Conservation (phyloP, 2,329 filamentous ascomycete genomes). For the Xylaria polymorpha region DNA sequence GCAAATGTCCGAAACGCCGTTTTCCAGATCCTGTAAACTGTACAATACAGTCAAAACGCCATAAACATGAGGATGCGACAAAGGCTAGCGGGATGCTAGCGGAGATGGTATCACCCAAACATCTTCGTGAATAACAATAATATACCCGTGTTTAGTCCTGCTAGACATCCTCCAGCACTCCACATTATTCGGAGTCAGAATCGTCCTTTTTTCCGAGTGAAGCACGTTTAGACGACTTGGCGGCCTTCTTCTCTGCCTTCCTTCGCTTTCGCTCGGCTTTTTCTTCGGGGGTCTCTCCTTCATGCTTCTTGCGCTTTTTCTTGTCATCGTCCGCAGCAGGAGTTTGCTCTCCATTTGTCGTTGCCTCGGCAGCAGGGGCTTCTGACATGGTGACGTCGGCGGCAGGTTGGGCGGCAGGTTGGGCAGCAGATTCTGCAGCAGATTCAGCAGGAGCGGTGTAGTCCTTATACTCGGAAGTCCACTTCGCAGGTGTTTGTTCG, state of each 20-base stretch:
- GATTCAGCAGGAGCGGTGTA: slow-evolving; percentile 68
- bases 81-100: slow-evolving; percentile 37
- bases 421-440: slow-evolving; percentile 52
- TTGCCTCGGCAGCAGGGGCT: slow-evolving; percentile 56
- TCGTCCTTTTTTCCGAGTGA: slow-evolving; percentile 63
- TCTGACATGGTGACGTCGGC: slow-evolving; percentile 58
- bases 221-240: slow-evolving; percentile 67
- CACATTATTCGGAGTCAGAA: slow-evolving; percentile 62
- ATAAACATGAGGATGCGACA: slow-evolving; percentile 39
- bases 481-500: slow-evolving; percentile 91
- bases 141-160: not conserved
- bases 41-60: slow-evolving; percentile 49
- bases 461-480: slow-evolving; percentile 94
- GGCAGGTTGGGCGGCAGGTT: slow-evolving; percentile 58
- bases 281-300: slow-evolving; percentile 78
- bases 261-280: slow-evolving; percentile 70
- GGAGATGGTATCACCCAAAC: slow-evolving; percentile 46
- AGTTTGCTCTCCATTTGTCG: slow-evolving; percentile 51
- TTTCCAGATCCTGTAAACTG: slow-evolving; percentile 45
- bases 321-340: slow-evolving; percentile 68
- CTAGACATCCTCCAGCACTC: slow-evolving; percentile 4
- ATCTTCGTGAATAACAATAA: slow-evolving; percentile 36
- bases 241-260: slow-evolving; percentile 70
- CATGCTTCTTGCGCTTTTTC: slow-evolving; percentile 86
- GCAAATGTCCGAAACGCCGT: slow-evolving; percentile 46